Evolutionary conservation across 1,139 yeast species (phyloP), one percentile per base, ranked within the genome.

Genomic region (Hanseniaspora sp.): DNA sequence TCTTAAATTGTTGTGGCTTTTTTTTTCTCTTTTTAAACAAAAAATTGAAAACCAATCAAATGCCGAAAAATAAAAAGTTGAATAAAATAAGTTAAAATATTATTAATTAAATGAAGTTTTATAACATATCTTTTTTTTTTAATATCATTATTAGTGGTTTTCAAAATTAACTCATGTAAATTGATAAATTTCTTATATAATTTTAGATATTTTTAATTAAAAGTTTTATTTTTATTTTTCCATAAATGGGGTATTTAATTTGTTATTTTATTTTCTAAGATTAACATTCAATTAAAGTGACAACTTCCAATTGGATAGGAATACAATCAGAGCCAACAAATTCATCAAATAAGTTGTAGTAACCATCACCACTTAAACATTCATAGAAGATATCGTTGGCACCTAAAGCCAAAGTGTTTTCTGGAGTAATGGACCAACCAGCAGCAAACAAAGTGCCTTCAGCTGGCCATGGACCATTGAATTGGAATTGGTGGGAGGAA

Each of bases 391-490:
- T 71, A 59, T 78, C 76, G 56, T 69, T 66, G 71, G 74, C 72
- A 72, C 92, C 92, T 61, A 84, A 71, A 57, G 86, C 86, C 67
- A 83, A 79, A 72, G 71, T 65, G 62, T 85, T 86, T 54, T 78
- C 82, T 55, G 68, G 63, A 56, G 80, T 73, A 61, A 82, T 69
- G 53, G 83, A 74, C 90, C 90, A 83, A 61, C 92, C 90, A 58
- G 80, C 85, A 68, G 90, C 90, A 70, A 79, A 82, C 69, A 83
- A 79, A 62, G 86, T 76, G 69, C 90, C 92, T 56, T 87, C 87
- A 75, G 83, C 90, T 63, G 88, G 88, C 71, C 87, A 86, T 62
- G 90, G 90, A 68, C 88, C 88, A 67, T 83, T 92, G 65, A 83
- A 83, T 74, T 83, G 92, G 83, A 83, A 83, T 75, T 83, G 92